Evolutionary conservation across 192 early-diverging fungal species (phyloP), one percentile per base, ranked within the genome.

Genomic region (Chytriomyces sp.): DNA sequence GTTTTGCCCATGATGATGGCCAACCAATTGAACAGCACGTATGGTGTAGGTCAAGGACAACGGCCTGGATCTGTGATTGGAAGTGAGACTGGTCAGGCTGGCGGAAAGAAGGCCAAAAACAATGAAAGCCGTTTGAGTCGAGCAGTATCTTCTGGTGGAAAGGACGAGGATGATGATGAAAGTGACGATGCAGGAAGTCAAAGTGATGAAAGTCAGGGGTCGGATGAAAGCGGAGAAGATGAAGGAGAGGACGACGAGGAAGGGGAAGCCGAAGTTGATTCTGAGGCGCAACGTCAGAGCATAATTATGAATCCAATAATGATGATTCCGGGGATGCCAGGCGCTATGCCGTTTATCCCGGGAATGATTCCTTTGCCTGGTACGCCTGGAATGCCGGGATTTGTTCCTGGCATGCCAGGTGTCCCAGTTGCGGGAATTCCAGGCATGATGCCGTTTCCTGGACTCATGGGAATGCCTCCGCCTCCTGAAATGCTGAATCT

Each of bases 241-340:
- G 31, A 31, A 14, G 31, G 38, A 62, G 54, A 69, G 53, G 39
- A 53, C 8, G 66, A 56, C 5, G 68, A 59, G 22, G 53, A 70
- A 28, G 57, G 41, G 28, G 65, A 68, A 68, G 65, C 52, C 6
- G 65, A 54, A 26, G 44, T 33, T 26, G 68, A 59, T 1, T 14
- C 19, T 0, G 31, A 58, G 14, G 26, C 2, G 17, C 52, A 33
- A 3, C 66, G 49, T 7, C 66, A 56, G 28, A 59, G 28, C 28
- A 2, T 7, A 14, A 56, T 41, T 30, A 44, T 57, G 25, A 70
- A 70, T 33, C 68, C 49, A 12, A 70, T 70, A 57, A 59, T 68
- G 49, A 68, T 70, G 68, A 59, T 57, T 54, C 68, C 49, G 17
- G 68, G 66, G n/a, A 53, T n/a, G n/a, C n/a, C n/a, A n/a, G n/a